Evolutionary conservation across 2,329 filamentous ascomycete genomes (phyloP).

Genomic region (Zymoseptoria brevis): DNA sequence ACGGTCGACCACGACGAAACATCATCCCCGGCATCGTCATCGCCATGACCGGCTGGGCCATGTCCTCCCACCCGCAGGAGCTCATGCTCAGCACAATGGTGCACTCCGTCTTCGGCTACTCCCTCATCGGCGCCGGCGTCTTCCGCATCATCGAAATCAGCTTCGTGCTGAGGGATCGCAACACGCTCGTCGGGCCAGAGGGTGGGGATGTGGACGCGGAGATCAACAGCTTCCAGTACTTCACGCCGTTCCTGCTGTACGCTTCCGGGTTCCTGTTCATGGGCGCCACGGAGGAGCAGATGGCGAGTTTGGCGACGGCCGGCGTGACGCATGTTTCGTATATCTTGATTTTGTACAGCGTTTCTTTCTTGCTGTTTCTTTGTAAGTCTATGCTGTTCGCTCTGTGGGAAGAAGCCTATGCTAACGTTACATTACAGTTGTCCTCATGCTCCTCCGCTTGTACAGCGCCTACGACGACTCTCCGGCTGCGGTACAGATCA

Average conservation of each 20-base stretch:
- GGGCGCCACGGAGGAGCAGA: constrained; percentile 95
- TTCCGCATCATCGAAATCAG: constrained; percentile 83
- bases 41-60: constrained; percentile 85
- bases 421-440: constrained; percentile 41
- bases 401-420: neutral
- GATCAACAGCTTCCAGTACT: constrained; percentile 44
- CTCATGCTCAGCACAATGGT: constrained; percentile 79
- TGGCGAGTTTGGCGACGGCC: constrained; percentile 64
- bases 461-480: constrained; percentile 58
- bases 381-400: constrained; percentile 44
- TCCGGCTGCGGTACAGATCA: constrained; percentile 32
- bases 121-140: constrained; percentile 80
- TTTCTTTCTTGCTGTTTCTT: constrained; percentile 84
- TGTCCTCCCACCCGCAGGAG: constrained; percentile 84
- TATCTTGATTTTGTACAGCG: constrained; percentile 80
- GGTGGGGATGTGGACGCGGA: constrained; percentile 28
- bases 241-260: constrained; percentile 56
- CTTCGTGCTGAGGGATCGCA: constrained; percentile 72
- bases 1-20: constrained; percentile 83
- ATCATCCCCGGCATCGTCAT: constrained; percentile 89
- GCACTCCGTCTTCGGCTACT: constrained; percentile 87
- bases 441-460: constrained; percentile 74
- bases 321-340: constrained; percentile 85
- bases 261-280: constrained; percentile 95
- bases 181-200: constrained; percentile 27